phyloP scores from a whole-genome alignment of 148 eudicot genomes.

The Hydrangea macrophylla region DNA sequence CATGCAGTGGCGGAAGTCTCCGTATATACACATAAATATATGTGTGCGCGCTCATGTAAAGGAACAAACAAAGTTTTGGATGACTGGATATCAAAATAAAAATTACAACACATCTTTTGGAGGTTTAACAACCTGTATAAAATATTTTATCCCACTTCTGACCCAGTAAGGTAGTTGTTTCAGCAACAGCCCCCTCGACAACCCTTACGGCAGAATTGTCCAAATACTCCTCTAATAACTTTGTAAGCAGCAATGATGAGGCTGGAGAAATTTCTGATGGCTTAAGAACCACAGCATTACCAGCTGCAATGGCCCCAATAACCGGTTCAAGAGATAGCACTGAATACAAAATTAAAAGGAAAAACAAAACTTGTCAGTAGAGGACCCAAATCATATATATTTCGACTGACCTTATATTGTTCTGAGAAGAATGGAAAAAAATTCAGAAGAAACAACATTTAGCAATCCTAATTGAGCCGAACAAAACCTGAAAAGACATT shows the following conservation, averaged over 20 bases:
- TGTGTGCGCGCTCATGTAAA: too few species aligned
- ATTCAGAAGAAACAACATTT: not conserved
- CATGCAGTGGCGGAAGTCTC: too few species aligned
- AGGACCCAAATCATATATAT: not conserved
- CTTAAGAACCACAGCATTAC: conserved; percentile 82
- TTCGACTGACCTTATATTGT: not conserved
- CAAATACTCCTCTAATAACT: conserved; percentile 54
- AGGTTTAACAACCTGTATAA: conserved; percentile 72
- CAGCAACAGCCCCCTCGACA: conserved; percentile 68
- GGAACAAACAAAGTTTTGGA: too few species aligned
- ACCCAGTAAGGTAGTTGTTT: conserved; percentile 69
- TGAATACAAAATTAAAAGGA: conserved; percentile 15
- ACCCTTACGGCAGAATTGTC: conserved; percentile 68
- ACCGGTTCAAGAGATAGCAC: conserved; percentile 85
- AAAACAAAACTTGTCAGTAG: not conserved
- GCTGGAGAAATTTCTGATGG: conserved; percentile 92
- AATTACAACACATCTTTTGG: not conserved
- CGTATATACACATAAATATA: too few species aligned
- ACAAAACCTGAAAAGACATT: not conserved
- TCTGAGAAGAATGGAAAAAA: not conserved
- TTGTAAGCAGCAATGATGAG: conserved; percentile 61
- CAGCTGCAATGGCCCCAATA: conserved; percentile 91
- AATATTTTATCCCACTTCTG: conserved; percentile 95
- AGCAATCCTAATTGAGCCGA: not conserved
- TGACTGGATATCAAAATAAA: too few species aligned